phyloP scores from a whole-genome alignment of 257 asterid genomes.

The Solanum rostratum region DNA sequence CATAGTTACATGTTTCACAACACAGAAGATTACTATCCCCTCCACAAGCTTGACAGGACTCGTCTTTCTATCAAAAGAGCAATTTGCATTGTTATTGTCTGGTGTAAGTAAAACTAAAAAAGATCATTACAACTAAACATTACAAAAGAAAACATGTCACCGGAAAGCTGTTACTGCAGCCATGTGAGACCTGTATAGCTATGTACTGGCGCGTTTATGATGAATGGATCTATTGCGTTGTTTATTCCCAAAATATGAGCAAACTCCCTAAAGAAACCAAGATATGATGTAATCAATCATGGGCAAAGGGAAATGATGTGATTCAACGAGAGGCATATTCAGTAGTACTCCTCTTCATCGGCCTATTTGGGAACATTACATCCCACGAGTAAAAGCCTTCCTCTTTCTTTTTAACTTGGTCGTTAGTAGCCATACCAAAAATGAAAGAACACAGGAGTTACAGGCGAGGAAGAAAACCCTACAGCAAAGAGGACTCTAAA shows the following conservation, averaged over 20 bases:
- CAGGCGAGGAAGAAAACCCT: neutral
- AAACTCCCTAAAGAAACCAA: neutral
- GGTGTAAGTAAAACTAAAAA: neutral
- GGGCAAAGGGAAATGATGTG: neutral
- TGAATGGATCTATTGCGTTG: neutral
- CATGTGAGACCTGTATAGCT: neutral
- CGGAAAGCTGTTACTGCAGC: neutral
- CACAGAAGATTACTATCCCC: constrained; percentile 42
- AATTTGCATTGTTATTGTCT: neutral
- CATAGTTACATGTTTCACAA: constrained; percentile 74
- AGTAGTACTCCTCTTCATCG: neutral
- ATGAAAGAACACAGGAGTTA: neutral
- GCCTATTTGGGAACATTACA: neutral
- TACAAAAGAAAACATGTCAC: neutral
- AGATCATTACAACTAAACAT: neutral
- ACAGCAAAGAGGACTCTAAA: neutral
- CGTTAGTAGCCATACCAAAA: neutral
- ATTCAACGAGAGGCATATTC: neutral
- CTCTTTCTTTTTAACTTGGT: neutral
- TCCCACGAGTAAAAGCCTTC: neutral
- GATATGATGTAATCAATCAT: neutral
- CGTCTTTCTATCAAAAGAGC: constrained; percentile 48
- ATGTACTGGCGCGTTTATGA: neutral
- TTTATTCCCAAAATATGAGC: neutral
- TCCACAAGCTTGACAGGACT: constrained; percentile 74